Conservation (phyloP, 257 asterid species). For the Haberlea rhodopensis region DNA sequence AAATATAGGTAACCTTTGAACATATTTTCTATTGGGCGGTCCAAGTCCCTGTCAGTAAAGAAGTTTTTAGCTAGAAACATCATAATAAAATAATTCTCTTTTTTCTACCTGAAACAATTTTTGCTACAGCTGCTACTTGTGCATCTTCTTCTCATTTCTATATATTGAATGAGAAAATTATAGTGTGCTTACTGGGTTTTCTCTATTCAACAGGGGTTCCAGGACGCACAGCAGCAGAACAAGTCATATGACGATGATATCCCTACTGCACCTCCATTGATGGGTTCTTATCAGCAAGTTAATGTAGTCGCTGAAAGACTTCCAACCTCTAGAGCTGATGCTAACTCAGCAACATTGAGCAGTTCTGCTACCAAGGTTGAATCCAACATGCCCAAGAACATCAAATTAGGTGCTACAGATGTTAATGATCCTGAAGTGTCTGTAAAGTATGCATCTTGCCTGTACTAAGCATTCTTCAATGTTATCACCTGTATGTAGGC, state of each 20-base stretch:
- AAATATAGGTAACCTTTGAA: too few relatives aligned
- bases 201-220: slow-evolving; percentile 26
- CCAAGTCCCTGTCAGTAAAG: too few relatives aligned
- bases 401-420: slow-evolving; percentile 28
- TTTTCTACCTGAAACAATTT: too few relatives aligned
- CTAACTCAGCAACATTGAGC: slow-evolving; percentile 30
- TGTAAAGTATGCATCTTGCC: slow-evolving; percentile 41
- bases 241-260: slow-evolving; percentile 34
- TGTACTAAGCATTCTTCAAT: slow-evolving; percentile 14
- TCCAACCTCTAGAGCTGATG: slow-evolving; percentile 31
- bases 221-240: slow-evolving; percentile 34
- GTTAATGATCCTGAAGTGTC: slow-evolving; percentile 39
- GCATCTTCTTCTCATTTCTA: not conserved
- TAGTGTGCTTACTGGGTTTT: slow-evolving; percentile 13
- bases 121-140: not conserved
- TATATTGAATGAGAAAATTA: not conserved
- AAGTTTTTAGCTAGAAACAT: too few relatives aligned
- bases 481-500: not conserved
- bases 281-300: slow-evolving; percentile 28
- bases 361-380: slow-evolving; percentile 38
- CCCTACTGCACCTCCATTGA: slow-evolving; percentile 87
- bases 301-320: slow-evolving; percentile 41
- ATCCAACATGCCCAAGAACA: slow-evolving; percentile 28
- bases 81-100: too few relatives aligned
- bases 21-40: too few relatives aligned